These are phyloP conservation scores for Immersiporthe knoxdaviesiana DNA, from an alignment of 2,329 filamentous ascomycete genomes.

Conservation along the genomic window DNA sequence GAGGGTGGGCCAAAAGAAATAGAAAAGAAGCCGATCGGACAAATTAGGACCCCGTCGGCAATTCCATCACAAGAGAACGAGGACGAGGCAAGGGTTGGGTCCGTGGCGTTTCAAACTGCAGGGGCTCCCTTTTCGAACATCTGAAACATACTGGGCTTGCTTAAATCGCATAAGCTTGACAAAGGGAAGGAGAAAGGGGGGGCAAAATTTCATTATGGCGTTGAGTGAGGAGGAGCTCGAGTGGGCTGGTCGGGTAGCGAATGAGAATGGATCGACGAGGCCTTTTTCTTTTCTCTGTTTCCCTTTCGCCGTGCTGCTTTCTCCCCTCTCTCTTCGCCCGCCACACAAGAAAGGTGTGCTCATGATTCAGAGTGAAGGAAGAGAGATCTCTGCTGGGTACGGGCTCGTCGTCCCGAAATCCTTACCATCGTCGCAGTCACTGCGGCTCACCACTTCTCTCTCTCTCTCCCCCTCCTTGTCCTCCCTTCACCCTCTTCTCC, in stretches of 20 bases:
- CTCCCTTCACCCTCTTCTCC: no score
- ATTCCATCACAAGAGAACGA: background rate
- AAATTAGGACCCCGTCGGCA: background rate
- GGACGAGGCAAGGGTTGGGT: slow-evolving; percentile 1
- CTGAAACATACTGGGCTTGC: slow-evolving; percentile 22
- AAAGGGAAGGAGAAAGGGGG: slow-evolving; percentile 8
- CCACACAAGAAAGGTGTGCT: background rate
- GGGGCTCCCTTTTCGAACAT: slow-evolving; percentile 21
- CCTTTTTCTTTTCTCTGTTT: background rate
- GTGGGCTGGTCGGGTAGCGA: slow-evolving; percentile 17
- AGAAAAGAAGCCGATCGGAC: background rate
- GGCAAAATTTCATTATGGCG: slow-evolving; percentile 10
- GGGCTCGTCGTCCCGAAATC: background rate
- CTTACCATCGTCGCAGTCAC: slow-evolving; percentile 2
- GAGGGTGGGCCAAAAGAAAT: no score
- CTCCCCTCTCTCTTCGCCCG: background rate
- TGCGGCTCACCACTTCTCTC: background rate
- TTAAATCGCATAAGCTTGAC: slow-evolving; percentile 23
- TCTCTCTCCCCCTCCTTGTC: background rate
- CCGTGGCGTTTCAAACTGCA: slow-evolving; percentile 2
- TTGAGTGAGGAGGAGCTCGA: slow-evolving; percentile 16
- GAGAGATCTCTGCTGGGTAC: background rate
- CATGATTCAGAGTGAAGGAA: background rate
- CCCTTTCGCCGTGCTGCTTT: background rate
- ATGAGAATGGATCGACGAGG: slow-evolving; percentile 13